Base-by-base conservation (phyloP, 306 rosid genomes). In the Sindora glabra region DNA sequence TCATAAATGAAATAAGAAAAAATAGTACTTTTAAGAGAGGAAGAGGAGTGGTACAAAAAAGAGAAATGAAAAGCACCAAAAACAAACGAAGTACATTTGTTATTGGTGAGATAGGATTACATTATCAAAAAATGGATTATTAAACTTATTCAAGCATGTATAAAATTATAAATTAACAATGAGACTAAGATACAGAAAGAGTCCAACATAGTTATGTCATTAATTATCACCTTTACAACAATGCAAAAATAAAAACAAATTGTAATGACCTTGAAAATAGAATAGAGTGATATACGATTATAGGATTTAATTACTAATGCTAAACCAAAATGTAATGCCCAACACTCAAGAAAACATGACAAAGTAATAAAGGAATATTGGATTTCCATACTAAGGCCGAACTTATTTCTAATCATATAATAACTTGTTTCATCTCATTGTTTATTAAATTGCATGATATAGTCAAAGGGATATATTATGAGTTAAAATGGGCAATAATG, bases 41-140 rank as follows among this genome's bases (percentile, higher is more conserved):
- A n/a, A n/a, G n/a, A n/a, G n/a, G n/a, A n/a, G n/a, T n/a, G n/a
- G n/a, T n/a, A n/a, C n/a, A n/a, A 25, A 84, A 65, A 38, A 90
- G 92, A 74, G 97, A 86, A 53, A 90, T 81, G 11, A 90, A 76
- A 70, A 90, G 85, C 90, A 90, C 97, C 76, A 86, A 11, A 56
- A 87, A 79, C 48, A 90, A 73, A 40, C 95, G 97, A 66, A 87
- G 71, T 75, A 90, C 95, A 70, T 86, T 90, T 51, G 97, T 90
- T 67, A 90, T 69, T 27, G 97, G 97, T 62, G 86, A 77, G 45
- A 90, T 90, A n/a, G 97, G 97, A 75, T 95, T 90, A 82, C 89
- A 84, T 12, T 33, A 79, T 64, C 56, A 81, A 58, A 67, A 63
- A 74, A 67, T 5, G 70, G 33, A 70, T 39, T 50, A 67, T 17